Evolutionary conservation across 2,329 filamentous ascomycete genomes (phyloP), one percentile per base, ranked within the genome.

Genomic region (Zasmidium citrigriseum): DNA sequence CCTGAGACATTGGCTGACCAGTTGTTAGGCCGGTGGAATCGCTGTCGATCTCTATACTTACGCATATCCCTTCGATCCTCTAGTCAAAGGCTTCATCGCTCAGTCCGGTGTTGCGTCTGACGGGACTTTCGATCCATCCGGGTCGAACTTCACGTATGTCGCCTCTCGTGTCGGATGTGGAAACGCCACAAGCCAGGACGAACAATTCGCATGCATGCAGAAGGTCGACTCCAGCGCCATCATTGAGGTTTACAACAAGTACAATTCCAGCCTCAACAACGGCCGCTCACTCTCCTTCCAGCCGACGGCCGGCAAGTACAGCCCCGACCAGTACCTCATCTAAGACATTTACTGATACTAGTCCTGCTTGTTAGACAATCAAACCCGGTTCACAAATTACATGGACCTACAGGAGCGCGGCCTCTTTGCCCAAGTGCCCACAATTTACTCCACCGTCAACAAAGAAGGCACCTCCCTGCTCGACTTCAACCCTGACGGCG

Each of bases 21-120:
- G 11, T 38, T 22, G 12, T 11, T 23, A 52, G 50, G 50, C 67
- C 1, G 68, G 68, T 9, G 58, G 54, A 0, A 46, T 47, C 2
- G 63, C 63, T 16, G 63, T 65, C 5, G 68, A 69, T 51, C 67
- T 70, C 54, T 75, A 70, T 54, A 59, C 61, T 1, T 72, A 75
- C 46, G 71, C 71, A 7, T 76, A 71, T 56, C 57, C 60, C 0
- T 59, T 70, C 2, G 64, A 76, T 18, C 74, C 75, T 4, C 67
- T 77, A 10, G 67, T 76, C 22, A 62, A 60, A 18, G 75, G 73
- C 14, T 58, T 74, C 7, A 75, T 77, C 46, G 68, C 72, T 0
- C 67, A 75, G 34, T 75, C 72, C 1, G 75, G 74, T 4, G 48
- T 58, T n/a, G 60, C 58, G 1, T 53, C 55, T 1, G 46, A 58